These are phyloP conservation scores for Beauveria caledonica DNA, from an alignment of 2,329 filamentous ascomycete species.

Conservation along the genomic window DNA sequence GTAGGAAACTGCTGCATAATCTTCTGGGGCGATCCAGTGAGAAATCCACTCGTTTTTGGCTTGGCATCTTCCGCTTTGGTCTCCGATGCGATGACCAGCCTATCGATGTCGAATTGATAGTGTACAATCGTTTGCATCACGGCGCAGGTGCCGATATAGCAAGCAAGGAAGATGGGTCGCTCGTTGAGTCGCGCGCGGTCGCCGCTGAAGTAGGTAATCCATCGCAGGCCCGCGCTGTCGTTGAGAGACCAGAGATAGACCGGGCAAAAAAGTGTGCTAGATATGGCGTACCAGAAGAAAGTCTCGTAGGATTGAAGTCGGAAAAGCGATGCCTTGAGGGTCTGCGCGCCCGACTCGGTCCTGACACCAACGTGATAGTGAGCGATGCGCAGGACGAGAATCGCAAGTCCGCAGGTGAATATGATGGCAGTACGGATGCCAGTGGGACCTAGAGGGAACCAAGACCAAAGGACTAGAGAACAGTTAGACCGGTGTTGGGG, in stretches of 20 bases:
- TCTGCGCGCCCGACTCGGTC: slow-evolving; percentile 58
- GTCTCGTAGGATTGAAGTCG: slow-evolving; percentile 59
- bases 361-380: slow-evolving; percentile 69
- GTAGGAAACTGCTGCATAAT: slow-evolving; percentile 32
- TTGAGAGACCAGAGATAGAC: slow-evolving; percentile 69
- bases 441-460: slow-evolving; percentile 72
- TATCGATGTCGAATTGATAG: slow-evolving; percentile 65
- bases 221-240: slow-evolving; percentile 53
- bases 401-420: slow-evolving; percentile 64
- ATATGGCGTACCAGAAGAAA: slow-evolving; percentile 66
- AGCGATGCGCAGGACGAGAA: slow-evolving; percentile 80
- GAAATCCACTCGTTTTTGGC: slow-evolving; percentile 18
- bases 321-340: slow-evolving; percentile 49
- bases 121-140: slow-evolving; percentile 62
- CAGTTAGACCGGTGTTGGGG: slow-evolving; percentile 10
- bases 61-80: slow-evolving; percentile 14
- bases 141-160: slow-evolving; percentile 60
- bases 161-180: slow-evolving; percentile 70
- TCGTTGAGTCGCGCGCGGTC: slow-evolving; percentile 79
- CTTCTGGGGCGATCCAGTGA: slow-evolving; percentile 25
- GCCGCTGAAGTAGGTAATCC: slow-evolving; percentile 62
- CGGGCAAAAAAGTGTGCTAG: slow-evolving; percentile 71
- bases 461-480: slow-evolving; percentile 67
- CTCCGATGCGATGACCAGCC: slow-evolving; percentile 34
- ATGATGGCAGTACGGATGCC: slow-evolving; percentile 68